These are phyloP conservation scores for Pyricularia sp. DNA, from an alignment of 2,329 filamentous ascomycete species.

Conservation along the genomic window DNA sequence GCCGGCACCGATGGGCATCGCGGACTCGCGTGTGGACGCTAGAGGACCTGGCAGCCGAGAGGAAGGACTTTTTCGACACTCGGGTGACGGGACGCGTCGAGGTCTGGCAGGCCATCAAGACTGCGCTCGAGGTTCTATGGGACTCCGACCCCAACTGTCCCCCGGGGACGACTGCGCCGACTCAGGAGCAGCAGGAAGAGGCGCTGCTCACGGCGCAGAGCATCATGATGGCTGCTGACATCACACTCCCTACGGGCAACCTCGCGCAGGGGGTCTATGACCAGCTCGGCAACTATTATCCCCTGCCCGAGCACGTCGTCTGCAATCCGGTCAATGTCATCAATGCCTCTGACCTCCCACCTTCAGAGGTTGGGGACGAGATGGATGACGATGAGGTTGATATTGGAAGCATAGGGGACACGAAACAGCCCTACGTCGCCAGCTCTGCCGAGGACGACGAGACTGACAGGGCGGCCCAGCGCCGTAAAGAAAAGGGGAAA, in stretches of 20 bases:
- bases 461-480: conserved; percentile 7
- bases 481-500: conserved; percentile 41
- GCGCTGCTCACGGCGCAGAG: conserved; percentile 59
- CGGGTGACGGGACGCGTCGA: conserved; percentile 64
- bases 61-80: conserved; percentile 81
- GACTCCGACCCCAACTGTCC: conserved; percentile 22
- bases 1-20: conserved; percentile 52
- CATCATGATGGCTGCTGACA: conserved; percentile 64
- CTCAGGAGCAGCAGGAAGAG: conserved; percentile 21
- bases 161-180: conserved; percentile 12
- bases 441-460: conserved; percentile 5
- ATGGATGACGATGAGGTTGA: conserved; percentile 6
- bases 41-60: conserved; percentile 53
- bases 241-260: conserved; percentile 62
- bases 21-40: conserved; percentile 56
- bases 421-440: neutral
- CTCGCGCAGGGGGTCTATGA: conserved; percentile 62
- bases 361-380: conserved; percentile 14
- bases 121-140: conserved; percentile 57
- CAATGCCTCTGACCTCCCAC: conserved; percentile 13
- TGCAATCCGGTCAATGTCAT: conserved; percentile 50
- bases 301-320: conserved; percentile 54
- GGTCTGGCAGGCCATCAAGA: conserved; percentile 65
- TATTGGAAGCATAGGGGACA: neutral
- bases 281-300: conserved; percentile 54